phyloP scores from a whole-genome alignment of 164 flowering plant genomes.

The Pachysandra terminalis region DNA sequence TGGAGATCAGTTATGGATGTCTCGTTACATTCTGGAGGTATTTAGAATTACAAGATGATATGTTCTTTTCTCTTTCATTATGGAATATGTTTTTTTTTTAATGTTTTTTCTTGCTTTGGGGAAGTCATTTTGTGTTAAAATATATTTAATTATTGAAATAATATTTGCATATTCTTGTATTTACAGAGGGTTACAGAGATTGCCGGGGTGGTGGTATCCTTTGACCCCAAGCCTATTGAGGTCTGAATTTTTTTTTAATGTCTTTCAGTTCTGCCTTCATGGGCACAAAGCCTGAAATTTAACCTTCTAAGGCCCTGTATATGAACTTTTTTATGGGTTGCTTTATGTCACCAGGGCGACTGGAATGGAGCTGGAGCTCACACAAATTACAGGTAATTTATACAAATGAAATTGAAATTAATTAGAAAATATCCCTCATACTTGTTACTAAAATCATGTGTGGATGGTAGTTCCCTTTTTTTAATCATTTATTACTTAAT shows the following conservation, averaged over 20 bases:
- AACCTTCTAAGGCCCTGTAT: not conserved
- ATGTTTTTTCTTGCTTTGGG: not conserved
- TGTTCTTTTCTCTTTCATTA: no score
- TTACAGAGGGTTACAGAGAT: constrained; percentile 29
- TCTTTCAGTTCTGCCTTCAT: not conserved
- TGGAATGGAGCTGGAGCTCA: constrained; percentile 34
- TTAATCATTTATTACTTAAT: not conserved
- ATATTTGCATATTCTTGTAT: not conserved
- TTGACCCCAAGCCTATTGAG: constrained; percentile 30
- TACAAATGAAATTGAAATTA: not conserved
- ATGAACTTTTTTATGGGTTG: not conserved
- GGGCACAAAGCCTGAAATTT: no score
- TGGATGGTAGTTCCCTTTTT: not conserved
- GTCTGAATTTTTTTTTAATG: not conserved
- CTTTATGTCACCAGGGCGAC: constrained; percentile 17
- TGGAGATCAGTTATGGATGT: constrained; percentile 18
- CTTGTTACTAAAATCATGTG: not conserved
- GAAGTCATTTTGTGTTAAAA: no score
- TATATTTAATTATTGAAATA: not conserved
- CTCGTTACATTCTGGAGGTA: constrained; percentile 21
- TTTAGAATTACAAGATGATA: not conserved
- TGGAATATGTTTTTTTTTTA: no score
- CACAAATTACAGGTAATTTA: constrained; percentile 22
- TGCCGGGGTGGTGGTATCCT: constrained; percentile 27
- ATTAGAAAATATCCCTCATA: not conserved